Conservation (phyloP, 257 asterid genomes). For the Lavandula angustifolia region DNA sequence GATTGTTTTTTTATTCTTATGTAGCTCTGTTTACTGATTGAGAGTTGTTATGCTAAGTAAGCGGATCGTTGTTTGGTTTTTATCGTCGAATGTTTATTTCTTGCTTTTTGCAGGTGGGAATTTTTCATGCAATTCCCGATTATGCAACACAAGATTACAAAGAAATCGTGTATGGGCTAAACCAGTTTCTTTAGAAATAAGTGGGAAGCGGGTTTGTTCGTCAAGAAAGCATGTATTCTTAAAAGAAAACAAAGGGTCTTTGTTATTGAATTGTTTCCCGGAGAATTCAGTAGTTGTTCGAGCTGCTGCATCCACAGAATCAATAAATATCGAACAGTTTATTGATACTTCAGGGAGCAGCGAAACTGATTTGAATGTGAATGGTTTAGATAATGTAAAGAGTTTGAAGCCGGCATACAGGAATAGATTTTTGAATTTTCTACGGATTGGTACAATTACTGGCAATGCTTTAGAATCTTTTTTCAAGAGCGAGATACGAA, state of each 20-base stretch:
- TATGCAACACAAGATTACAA: constrained; percentile 30
- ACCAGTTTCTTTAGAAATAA: constrained; percentile 34
- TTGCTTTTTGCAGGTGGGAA: constrained; percentile 45
- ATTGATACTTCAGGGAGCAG: constrained; percentile 35
- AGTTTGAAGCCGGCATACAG: constrained; percentile 48
- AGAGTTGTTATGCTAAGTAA: not conserved
- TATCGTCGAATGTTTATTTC: constrained; percentile 5
- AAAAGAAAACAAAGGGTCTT: constrained; percentile 34
- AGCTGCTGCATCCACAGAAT: constrained; percentile 65
- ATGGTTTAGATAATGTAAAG: constrained; percentile 27
- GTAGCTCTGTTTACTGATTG: not conserved
- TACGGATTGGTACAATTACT: constrained; percentile 69
- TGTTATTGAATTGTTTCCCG: constrained; percentile 27
- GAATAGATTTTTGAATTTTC: constrained; percentile 73
- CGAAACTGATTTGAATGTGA: constrained; percentile 30
- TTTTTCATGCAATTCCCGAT: constrained; percentile 26
- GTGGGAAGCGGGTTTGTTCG: constrained; percentile 35
- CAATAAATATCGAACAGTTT: constrained; percentile 48
- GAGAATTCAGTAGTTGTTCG: constrained; percentile 33
- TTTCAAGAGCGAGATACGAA: constrained; percentile 96
- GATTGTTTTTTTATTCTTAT: not conserved
- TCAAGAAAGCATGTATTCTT: constrained; percentile 28
- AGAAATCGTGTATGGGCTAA: constrained; percentile 33
- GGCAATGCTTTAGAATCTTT: constrained; percentile 77
- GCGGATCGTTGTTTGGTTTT: not conserved